Evolutionary conservation across 306 rosid genomes (phyloP), one percentile per base, ranked within the genome.

Genomic region (Gillenia trifoliata): DNA sequence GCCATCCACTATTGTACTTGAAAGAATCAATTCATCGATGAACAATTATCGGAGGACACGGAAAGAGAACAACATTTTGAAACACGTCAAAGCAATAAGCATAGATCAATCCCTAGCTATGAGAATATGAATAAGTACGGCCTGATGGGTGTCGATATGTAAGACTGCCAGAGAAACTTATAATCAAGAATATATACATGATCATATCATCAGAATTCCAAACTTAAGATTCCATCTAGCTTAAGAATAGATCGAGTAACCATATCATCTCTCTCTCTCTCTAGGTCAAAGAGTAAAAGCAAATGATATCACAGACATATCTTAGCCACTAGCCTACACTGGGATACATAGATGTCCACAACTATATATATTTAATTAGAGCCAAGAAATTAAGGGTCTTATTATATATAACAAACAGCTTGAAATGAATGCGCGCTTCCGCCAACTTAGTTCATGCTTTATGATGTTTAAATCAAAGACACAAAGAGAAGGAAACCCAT

Each of bases 401-500:
- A n/a, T 38, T 38, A 38, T 8, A 47, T 28, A 40, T 7, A 25
- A 55, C 49, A 63, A 54, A 34, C 47, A 36, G 59, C 19, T 19
- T 29, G 57, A 43, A 43, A 73, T 61, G 34, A 22, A 49, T 45
- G 41, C 41, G 41, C 41, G 49, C 45, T 69, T 33, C 45, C 76
- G 45, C 52, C 52, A 40, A 50, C 36, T 80, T 25, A 65, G 72
- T 54, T 73, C 49, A 13, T 78, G 80, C 81, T 82, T 49, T 77
- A 36, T 78, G 79, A 83, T 80, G 49, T 78, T 75, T 43, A 61
- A 70, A 76, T 65, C 49, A 72, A 54, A 76, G 75, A 73, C 72
- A 83, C 19, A n/a, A n/a, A 23, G 55, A 47, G 57, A 74, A 76
- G 80, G 71, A 83, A 81, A 71, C 72, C 80, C 75, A 59, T 71